Conservation (phyloP, 169 alveolate species). For the Plasmodium vivax region DNA sequence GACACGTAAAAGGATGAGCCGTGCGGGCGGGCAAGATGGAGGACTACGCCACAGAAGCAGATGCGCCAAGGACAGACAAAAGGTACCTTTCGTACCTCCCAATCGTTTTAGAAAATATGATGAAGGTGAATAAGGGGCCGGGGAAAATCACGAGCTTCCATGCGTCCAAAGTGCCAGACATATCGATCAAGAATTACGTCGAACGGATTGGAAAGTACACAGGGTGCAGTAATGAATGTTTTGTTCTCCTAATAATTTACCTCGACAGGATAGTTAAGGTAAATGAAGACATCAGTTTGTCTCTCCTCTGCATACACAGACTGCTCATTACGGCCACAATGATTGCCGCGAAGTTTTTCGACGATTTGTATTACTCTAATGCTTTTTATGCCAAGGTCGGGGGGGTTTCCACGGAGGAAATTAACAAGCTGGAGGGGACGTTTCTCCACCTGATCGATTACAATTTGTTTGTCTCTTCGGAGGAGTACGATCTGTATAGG, state of each 20-base stretch:
- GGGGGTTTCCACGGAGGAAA: conserved; percentile 93
- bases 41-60: conserved; percentile 33
- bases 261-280: conserved; percentile 84
- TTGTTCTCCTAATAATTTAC: conserved; percentile 88
- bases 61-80: conserved; percentile 48
- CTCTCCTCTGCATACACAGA: conserved; percentile 90
- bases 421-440: conserved; percentile 90
- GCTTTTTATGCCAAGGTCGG: conserved; percentile 93
- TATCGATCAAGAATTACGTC: conserved; percentile 87
- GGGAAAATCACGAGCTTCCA: conserved; percentile 88
- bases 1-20: background rate
- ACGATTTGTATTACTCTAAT: conserved; percentile 92
- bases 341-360: conserved; percentile 94
- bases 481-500: conserved; percentile 90
- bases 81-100: conserved; percentile 30
- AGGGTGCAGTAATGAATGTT: conserved; percentile 90
- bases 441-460: conserved; percentile 89
- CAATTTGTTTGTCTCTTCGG: conserved; percentile 88
- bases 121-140: conserved; percentile 20
- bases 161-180: conserved; percentile 89
- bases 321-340: conserved; percentile 90
- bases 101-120: conserved; percentile 33
- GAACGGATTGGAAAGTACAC: conserved; percentile 89
- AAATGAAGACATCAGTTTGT: conserved; percentile 82
- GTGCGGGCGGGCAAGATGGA: background rate